Evolutionary conservation across 257 asterid genomes (phyloP).

Genomic region (Voacanga thouarsii): DNA sequence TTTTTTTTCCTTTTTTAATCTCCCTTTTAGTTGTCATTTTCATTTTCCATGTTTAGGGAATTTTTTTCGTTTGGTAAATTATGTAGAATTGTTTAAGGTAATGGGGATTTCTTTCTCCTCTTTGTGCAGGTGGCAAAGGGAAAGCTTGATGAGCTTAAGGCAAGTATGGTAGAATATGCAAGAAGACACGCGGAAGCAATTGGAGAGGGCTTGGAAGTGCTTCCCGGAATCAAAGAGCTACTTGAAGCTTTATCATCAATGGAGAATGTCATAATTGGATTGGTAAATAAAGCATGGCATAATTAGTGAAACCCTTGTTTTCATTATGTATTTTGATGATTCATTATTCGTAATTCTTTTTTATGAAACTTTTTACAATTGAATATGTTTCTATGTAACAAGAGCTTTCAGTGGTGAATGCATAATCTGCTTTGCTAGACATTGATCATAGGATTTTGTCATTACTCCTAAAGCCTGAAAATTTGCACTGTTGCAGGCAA

Average conservation of each 20-base stretch:
- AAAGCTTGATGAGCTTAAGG: background rate
- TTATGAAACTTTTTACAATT: too few relatives aligned
- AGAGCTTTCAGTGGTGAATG: background rate
- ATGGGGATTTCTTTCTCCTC: background rate
- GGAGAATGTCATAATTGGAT: slow-evolving; percentile 5
- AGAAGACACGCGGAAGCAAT: background rate
- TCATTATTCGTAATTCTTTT: background rate
- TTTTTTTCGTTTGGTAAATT: too few relatives aligned
- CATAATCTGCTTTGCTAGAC: background rate
- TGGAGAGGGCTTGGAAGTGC: slow-evolving; percentile 5
- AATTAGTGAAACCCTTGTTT: background rate
- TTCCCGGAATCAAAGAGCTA: background rate
- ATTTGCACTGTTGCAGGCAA: background rate
- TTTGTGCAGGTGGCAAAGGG: background rate
- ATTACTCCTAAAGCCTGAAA: background rate
- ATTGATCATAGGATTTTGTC: background rate
- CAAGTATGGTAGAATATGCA: background rate
- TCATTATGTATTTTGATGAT: background rate
- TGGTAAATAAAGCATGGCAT: background rate
- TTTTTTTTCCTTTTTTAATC: too few relatives aligned
- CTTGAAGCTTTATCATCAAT: slow-evolving; percentile 4
- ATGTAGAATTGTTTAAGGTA: background rate
- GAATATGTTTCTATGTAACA: background rate
- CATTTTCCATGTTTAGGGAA: too few relatives aligned
- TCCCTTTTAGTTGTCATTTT: too few relatives aligned